A percentile compares a stretch with the other conserved stretches of the same genome.
Conservation (phyloP, 805 yeast species). For the Danielia oregonensis region DNA sequence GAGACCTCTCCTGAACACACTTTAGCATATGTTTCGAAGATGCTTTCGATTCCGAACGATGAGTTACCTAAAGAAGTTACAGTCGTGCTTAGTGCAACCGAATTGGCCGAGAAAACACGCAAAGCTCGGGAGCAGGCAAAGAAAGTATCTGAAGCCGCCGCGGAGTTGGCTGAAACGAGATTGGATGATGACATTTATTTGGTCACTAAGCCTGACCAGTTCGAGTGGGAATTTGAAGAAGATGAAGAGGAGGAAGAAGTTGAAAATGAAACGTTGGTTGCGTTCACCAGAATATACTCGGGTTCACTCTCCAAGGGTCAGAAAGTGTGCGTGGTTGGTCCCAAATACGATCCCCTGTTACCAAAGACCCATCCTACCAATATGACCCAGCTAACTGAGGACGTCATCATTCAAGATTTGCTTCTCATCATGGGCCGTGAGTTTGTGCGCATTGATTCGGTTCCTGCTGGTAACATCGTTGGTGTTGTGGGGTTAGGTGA, state of each 20-base stretch:
- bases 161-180: slow-evolving; percentile 18
- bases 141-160: slow-evolving; percentile 54
- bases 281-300: slow-evolving; percentile 83
- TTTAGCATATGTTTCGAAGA: slow-evolving; percentile 81
- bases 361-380: slow-evolving; percentile 29
- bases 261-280: slow-evolving; percentile 68
- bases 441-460: slow-evolving; percentile 66
- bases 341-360: slow-evolving; percentile 71
- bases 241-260: slow-evolving; percentile 42
- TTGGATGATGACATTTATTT: slow-evolving; percentile 21
- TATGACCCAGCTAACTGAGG: slow-evolving; percentile 52
- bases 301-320: slow-evolving; percentile 80
- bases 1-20: slow-evolving; percentile 54
- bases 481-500: slow-evolving; percentile 92
- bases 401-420: slow-evolving; percentile 62
- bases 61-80: slow-evolving; percentile 65
- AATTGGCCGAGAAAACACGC: slow-evolving; percentile 58
- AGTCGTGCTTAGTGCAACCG: slow-evolving; percentile 45
- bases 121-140: slow-evolving; percentile 64
- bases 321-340: slow-evolving; percentile 72
- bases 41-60: slow-evolving; percentile 76
- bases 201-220: slow-evolving; percentile 30
- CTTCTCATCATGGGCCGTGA: slow-evolving; percentile 92
- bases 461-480: slow-evolving; percentile 93
- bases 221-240: slow-evolving; percentile 49